Evolutionary conservation across 371 early-diverging fungal species (phyloP).

Genomic region (Haplosporangium sp.): DNA sequence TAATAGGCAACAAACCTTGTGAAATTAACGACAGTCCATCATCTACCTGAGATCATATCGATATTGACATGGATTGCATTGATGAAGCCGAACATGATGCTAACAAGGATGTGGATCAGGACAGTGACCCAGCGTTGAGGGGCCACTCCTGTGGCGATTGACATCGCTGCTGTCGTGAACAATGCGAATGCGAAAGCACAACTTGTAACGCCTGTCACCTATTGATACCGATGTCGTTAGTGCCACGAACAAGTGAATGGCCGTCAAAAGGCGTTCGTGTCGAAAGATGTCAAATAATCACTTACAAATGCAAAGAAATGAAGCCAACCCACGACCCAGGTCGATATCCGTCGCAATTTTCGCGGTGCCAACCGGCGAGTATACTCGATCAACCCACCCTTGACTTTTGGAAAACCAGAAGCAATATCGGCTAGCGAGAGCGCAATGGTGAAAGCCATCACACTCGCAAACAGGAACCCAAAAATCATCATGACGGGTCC

Average conservation of each 20-base stretch:
- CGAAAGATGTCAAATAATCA: background rate
- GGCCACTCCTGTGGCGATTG: slow-evolving; percentile 16
- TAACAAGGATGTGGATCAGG: slow-evolving; percentile 20
- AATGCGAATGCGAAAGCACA: slow-evolving; percentile 37
- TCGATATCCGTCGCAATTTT: slow-evolving; percentile 14
- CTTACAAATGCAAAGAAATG: slow-evolving; percentile 47
- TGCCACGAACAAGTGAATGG: background rate
- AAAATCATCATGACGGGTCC: slow-evolving; percentile 31
- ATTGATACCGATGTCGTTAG: background rate
- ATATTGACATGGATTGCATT: slow-evolving; percentile 21
- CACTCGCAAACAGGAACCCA: slow-evolving; percentile 24
- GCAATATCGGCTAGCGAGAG: slow-evolving; percentile 39
- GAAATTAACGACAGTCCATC: background rate
- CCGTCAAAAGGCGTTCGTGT: background rate
- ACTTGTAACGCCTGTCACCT: slow-evolving; percentile 25
- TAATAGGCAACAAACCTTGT: background rate
- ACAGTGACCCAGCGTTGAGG: slow-evolving; percentile 32
- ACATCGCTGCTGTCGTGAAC: slow-evolving; percentile 17
- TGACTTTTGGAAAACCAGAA: slow-evolving; percentile 30
- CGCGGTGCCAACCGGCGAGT: slow-evolving; percentile 37
- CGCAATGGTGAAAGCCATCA: slow-evolving; percentile 22
- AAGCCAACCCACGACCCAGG: slow-evolving; percentile 41
- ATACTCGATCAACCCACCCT: slow-evolving; percentile 40
- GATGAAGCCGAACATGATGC: slow-evolving; percentile 23
- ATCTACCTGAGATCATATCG: slow-evolving; percentile 26